These are phyloP conservation scores for Fusarium armeniacum DNA, from an alignment of 2,329 filamentous ascomycete species.

Conservation along the genomic window DNA sequence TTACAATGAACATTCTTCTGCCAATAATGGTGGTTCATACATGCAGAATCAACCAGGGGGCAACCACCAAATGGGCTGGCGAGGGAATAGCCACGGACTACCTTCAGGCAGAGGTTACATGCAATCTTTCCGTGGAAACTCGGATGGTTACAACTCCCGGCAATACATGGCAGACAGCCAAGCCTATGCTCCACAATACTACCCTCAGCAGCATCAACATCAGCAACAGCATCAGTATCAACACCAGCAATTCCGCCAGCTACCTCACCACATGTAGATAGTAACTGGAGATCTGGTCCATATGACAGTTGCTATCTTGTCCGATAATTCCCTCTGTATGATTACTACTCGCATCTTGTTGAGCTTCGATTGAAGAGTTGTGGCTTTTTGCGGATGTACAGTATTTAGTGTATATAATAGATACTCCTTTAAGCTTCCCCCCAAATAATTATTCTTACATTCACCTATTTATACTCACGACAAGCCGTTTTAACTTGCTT, in stretches of 20 bases:
- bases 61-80: not conserved
- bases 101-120: not conserved
- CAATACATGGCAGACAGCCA: not conserved
- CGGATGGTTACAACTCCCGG: not conserved
- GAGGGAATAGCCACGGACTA: not conserved
- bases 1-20: not conserved
- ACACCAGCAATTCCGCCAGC: slow-evolving; percentile 20
- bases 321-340: slow-evolving; percentile 54
- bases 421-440: too few species aligned
- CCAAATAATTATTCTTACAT: too few species aligned
- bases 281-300: too few species aligned
- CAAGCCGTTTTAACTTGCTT: too few species aligned
- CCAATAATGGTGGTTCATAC: not conserved
- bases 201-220: not conserved
- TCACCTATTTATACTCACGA: too few species aligned
- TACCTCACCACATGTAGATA: slow-evolving; percentile 28
- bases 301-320: too few species aligned
- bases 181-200: not conserved
- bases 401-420: too few species aligned
- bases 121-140: not conserved
- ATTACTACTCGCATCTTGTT: slow-evolving; percentile 77
- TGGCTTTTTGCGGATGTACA: too few species aligned
- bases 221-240: not conserved
- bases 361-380: slow-evolving; percentile 77
- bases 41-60: not conserved